Evolutionary conservation across 2,329 filamentous ascomycete species (phyloP), one percentile per base, ranked within the genome.

Genomic region (Xylariaceae sp.): DNA sequence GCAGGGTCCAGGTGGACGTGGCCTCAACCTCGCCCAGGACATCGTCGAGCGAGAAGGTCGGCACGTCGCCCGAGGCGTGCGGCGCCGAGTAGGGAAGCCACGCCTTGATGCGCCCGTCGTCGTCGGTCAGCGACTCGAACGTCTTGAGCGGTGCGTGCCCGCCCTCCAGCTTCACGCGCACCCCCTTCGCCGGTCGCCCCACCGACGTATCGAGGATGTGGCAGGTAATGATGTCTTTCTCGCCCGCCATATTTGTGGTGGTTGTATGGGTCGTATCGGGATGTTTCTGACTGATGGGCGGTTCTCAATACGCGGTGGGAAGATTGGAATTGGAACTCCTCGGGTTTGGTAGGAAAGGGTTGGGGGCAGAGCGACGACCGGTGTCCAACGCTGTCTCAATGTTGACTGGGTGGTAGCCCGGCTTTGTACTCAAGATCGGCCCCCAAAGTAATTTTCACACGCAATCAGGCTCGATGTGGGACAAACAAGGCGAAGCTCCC

Each of bases 131-230:
- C n/a, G 76, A 81, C 55, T 75, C 76, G 63, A 86, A 88, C 38
- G 71, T 64, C 56, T 69, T 67, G 55, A 67, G 66, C 11, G 60
- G 52, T 35, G 62, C 57, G 43, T 63, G 58, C 31, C 60, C 46
- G 51, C 60, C 54, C 37, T 80, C 69, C 17, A 89, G 78, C 41
- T 76, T 79, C 43, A 90, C 85, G 50, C 74, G 73, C 55, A 93
- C 78, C 48, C 72, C 71, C 42, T 73, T 65, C 13, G 79, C 87
- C 17, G 87, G 87, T 43, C 74, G 75, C 57, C 87, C 87, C 47
- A 76, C 69, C n/a, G 81, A 78, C 9, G 87, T 91, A 72, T 93
- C 86, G 62, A 93, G 86, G 64, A 90, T 79, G 72, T 93, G 87
- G 72, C 87, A 91, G 63, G 87, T 91, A 58, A 93, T 91, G 59